These are phyloP conservation scores for Macrophomina pseudophaseolina DNA, from an alignment of 2,329 filamentous ascomycete genomes.

Conservation along the genomic window DNA sequence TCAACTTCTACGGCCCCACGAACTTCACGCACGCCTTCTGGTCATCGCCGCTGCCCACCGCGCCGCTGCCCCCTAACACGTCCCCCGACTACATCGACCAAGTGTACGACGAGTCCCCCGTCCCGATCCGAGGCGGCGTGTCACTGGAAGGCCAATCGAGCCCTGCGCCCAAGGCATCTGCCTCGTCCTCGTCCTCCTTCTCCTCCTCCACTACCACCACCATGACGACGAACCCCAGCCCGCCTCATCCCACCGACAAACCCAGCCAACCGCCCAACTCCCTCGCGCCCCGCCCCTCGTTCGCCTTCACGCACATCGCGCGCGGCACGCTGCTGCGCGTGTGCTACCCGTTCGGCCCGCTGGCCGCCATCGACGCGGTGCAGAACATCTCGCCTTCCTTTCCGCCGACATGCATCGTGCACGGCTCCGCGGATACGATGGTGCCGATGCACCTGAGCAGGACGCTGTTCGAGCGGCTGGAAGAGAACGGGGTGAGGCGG, in stretches of 20 bases:
- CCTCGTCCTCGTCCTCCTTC: neutral
- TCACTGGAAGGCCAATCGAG: slow-evolving; percentile 48
- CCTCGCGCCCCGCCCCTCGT: slow-evolving; percentile 44
- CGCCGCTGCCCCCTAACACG: slow-evolving; percentile 28
- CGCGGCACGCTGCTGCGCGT: slow-evolving; percentile 46
- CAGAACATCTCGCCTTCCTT: slow-evolving; percentile 39
- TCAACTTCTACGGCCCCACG: slow-evolving; percentile 49
- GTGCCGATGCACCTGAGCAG: slow-evolving; percentile 46
- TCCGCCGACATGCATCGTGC: slow-evolving; percentile 50
- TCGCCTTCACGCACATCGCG: slow-evolving; percentile 50
- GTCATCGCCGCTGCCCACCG: slow-evolving; percentile 41
- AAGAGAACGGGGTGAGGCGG: slow-evolving; percentile 40
- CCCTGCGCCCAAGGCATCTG: too few relatives aligned
- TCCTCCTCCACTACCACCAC: neutral
- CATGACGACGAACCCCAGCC: neutral
- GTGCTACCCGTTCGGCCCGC: slow-evolving; percentile 33
- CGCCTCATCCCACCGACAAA: neutral
- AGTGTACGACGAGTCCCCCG: slow-evolving; percentile 44
- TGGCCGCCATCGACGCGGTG: slow-evolving; percentile 41
- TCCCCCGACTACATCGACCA: slow-evolving; percentile 40
- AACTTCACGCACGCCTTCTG: slow-evolving; percentile 46
- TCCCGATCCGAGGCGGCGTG: slow-evolving; percentile 47
- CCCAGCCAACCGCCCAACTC: neutral
- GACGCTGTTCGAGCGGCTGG: slow-evolving; percentile 36
- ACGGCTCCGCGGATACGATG: slow-evolving; percentile 48